Evolutionary conservation across 2,329 filamentous ascomycete species (phyloP), one percentile per base, ranked within the genome.

Genomic region (Calonectria crousiana): DNA sequence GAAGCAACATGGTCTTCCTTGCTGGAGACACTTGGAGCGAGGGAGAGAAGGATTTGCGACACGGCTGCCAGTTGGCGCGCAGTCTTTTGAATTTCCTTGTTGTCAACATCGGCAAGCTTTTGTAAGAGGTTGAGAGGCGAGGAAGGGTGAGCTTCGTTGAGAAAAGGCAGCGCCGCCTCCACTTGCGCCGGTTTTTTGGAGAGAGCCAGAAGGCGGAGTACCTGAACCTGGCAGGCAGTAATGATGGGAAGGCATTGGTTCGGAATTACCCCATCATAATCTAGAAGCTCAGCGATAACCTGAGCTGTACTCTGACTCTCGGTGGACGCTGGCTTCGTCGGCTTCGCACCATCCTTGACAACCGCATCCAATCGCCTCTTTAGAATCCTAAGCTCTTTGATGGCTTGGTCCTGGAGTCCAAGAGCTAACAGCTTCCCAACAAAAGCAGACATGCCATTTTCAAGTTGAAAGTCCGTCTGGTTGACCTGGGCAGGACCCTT

Each of bases 401-500:
- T 84, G 0, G 94, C 94, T 71, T 93, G 86, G n/a, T 92, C 90
- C 58, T 93, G 90, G 67, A 95, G 83, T 1, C 91, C 90, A 62
- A 95, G 86, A 0, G 87, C 86, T 18, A 95, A 85, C 1, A 96
- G 86, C 81, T 92, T 95, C 49, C 90, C 90, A 49, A 93, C 84
- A 68, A 96, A 88, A 0, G 92, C 91, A 20, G 93, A 90, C 88
- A 95, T 94, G 69, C 94, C 94, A 73, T 88, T 92, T 81, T 96
- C 94, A 5, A 96, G 83, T 80, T 96, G 93, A 49, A 94, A 85
- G 56, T 90, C 88, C 1, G 91, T 89, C n/a, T 92, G 85, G 13
- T 89, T 84, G 13, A 91, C 84, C 11, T 89, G 87, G 8, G 89
- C 85, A 1, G 89, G 85, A 32, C 89, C 86, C 66, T 93, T 90